Conservation (phyloP, 305 asterid species). For the Andrographis paniculata region DNA sequence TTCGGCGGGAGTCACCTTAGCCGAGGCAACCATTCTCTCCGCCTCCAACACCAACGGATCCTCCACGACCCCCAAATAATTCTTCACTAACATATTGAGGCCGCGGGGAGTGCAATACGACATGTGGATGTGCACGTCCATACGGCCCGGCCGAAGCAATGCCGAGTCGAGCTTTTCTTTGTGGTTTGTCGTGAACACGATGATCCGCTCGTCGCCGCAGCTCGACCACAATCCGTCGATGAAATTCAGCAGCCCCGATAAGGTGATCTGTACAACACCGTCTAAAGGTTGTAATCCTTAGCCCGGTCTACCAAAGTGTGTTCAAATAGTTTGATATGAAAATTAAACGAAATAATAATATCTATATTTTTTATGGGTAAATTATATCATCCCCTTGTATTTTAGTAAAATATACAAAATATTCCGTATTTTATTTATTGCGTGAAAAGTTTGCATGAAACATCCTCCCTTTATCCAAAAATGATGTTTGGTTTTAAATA, state of each 20-base stretch:
- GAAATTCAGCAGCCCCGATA: slow-evolving; percentile 26
- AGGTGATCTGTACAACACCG: slow-evolving; percentile 17
- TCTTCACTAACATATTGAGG: slow-evolving; percentile 19
- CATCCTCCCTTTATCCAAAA: no score
- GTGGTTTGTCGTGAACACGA: slow-evolving; percentile 28
- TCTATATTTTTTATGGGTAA: no score
- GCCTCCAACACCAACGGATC: slow-evolving; percentile 10
- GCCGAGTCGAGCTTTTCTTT: slow-evolving; percentile 29
- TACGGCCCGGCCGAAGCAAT: slow-evolving; percentile 23
- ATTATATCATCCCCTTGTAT: no score
- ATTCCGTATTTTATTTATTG: no score
- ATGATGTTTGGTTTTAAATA: no score
- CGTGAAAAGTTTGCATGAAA: no score
- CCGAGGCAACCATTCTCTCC: slow-evolving; percentile 20
- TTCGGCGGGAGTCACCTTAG: slow-evolving; percentile 39
- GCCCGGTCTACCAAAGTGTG: no score
- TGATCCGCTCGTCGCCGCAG: slow-evolving; percentile 25
- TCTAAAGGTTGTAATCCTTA: no score
- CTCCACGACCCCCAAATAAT: slow-evolving; percentile 15
- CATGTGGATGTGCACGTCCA: slow-evolving; percentile 32
- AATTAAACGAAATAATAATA: no score
- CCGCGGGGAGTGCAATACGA: slow-evolving; percentile 24
- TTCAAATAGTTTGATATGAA: no score
- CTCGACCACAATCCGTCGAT: slow-evolving; percentile 29
- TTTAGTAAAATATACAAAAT: no score